Percentiles rank a stretch among this genome's conserved stretches.
Conservation (phyloP, 805 yeast species). For the Cephaloascus albidus region DNA sequence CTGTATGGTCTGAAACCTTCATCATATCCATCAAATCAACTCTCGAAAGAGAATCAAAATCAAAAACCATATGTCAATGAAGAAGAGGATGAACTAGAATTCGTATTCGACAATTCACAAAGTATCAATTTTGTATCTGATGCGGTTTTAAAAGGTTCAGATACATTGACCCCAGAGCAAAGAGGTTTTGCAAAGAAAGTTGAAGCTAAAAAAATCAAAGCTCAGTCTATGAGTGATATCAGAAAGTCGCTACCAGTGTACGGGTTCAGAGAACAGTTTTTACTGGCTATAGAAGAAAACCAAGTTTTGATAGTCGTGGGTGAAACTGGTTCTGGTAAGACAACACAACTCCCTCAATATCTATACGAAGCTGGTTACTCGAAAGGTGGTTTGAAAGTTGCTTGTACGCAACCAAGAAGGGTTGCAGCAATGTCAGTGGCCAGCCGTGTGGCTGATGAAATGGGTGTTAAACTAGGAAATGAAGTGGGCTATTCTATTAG, state of each 20-base stretch:
- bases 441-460: slow-evolving; percentile 83
- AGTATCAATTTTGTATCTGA: slow-evolving; percentile 46
- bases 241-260: slow-evolving; percentile 72
- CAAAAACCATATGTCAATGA: no score
- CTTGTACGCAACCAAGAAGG: slow-evolving; percentile 91
- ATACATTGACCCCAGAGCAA: not conserved
- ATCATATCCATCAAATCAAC: not conserved
- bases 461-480: slow-evolving; percentile 69
- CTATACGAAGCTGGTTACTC: slow-evolving; percentile 77
- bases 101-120: slow-evolving; percentile 64
- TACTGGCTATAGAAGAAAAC: slow-evolving; percentile 48
- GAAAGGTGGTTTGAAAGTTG: slow-evolving; percentile 42
- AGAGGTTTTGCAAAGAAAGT: slow-evolving; percentile 17
- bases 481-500: slow-evolving; percentile 86
- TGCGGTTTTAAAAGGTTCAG: slow-evolving; percentile 14
- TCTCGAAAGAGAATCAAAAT: slow-evolving; percentile 21
- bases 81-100: slow-evolving; percentile 51
- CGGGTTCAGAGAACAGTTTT: slow-evolving; percentile 46
- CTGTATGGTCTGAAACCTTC: slow-evolving; percentile 1
- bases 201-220: slow-evolving; percentile 22
- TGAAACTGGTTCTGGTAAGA: slow-evolving; percentile 91
- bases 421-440: slow-evolving; percentile 95
- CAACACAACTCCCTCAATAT: slow-evolving; percentile 89
- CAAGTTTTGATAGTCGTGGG: slow-evolving; percentile 75
- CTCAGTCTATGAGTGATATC: slow-evolving; percentile 32